Conservation (phyloP, 192 early-diverging fungal genomes). For the Kickxella alabastrina region DNA sequence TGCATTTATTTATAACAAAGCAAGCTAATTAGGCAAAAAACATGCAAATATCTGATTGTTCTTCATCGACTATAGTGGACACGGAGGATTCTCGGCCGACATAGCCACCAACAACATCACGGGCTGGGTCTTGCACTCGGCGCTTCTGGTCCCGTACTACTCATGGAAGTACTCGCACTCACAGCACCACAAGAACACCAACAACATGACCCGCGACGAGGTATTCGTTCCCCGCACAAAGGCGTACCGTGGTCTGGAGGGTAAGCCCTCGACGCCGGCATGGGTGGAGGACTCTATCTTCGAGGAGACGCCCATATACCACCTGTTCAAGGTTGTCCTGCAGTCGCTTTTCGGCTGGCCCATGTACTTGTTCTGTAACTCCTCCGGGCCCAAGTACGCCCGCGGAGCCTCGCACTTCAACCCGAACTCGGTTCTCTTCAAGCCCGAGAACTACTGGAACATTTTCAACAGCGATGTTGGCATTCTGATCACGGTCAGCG, state of each 20-base stretch:
- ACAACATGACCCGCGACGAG: conserved; percentile 87
- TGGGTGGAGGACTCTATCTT: conserved; percentile 55
- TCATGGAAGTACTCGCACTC: conserved; percentile 91
- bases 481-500: conserved; percentile 54
- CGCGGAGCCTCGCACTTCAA: conserved; percentile 83
- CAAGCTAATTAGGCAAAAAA: too few relatives aligned
- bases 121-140: conserved; percentile 85
- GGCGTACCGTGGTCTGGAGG: conserved; percentile 53
- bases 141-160: conserved; percentile 88
- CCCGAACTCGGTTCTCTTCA: conserved; percentile 76
- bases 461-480: conserved; percentile 76
- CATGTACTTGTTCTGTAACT: conserved; percentile 75
- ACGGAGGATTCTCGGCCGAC: conserved; percentile 84
- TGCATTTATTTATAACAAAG: too few relatives aligned
- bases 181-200: conserved; percentile 89
- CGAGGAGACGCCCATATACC: conserved; percentile 72
- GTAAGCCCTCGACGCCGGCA: conserved; percentile 48
- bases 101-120: conserved; percentile 82
- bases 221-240: conserved; percentile 89
- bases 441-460: conserved; percentile 63
- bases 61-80: conserved; percentile 69
- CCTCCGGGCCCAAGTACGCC: conserved; percentile 72
- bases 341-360: conserved; percentile 89
- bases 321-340: conserved; percentile 58
- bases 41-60: too few relatives aligned